Base-by-base conservation (phyloP, 352 stramenopile species). In the Pseudoperonospora humuli region DNA sequence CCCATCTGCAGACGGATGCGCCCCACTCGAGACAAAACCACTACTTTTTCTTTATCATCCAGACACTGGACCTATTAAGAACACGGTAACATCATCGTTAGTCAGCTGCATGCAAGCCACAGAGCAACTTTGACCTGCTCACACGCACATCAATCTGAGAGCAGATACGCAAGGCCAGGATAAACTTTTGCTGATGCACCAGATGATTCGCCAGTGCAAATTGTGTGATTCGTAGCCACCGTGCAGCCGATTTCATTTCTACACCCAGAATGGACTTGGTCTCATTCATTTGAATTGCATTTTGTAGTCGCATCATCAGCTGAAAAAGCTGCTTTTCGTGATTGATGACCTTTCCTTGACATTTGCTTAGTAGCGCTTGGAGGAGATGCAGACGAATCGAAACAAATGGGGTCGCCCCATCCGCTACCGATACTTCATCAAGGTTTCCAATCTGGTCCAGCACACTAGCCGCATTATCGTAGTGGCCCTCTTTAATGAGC, bases 1-100 rank as follows among this genome's bases (percentile, higher is more conserved):
- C 78, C 78, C 65, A 91, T 84, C 24, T 91, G 75, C 29, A 91
- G 44, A 44, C 79, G 62, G 15, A 88, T 61, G n/a, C 78, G 71
- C 6, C 78, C 75, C 26, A 91, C 41, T 0, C 78, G 75, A 15
- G 75, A 88, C 39, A 79, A 25, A 39, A 70, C 55, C 23, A 83
- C 29, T 9, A 80, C 56, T 23, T 61, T 61, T 40, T 87, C 75
- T 21, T 57, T 45, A 21, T 52, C 46, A 7, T 64, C 26, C 36
- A 84, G 40, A 18, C 32, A 46, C 2, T 75, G 48, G 7, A 62
- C 63, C 75, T 84, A 28, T 20, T 6, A 32, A 44, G 14, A 48
- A 5, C 28, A 42, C 14, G 37, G 8, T 17, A 39, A 21, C 26
- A 49, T 19, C 9, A 46, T 23, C 21, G 25, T 50, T 13, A 48